Evolutionary conservation across 176 grass and related monocot genomes (phyloP).

Genomic region (Triticum dicoccoides): DNA sequence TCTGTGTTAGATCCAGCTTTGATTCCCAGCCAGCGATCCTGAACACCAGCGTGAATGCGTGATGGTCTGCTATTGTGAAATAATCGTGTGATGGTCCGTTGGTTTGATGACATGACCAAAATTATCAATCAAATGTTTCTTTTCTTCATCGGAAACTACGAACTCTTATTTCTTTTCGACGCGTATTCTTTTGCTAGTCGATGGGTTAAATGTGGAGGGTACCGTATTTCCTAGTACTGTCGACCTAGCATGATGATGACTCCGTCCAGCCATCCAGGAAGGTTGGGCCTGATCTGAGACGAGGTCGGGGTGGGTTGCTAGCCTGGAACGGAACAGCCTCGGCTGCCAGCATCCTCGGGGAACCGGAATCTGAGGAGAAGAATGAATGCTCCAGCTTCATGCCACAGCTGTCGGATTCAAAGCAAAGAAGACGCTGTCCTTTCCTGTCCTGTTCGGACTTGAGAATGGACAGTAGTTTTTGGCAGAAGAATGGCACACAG

Average conservation of each 20-base stretch:
- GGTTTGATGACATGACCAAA: no score
- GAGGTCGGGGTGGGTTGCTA: not conserved
- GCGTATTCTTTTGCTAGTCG: not conserved
- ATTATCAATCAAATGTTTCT: no score
- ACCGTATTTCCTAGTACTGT: not conserved
- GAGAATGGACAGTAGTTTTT: not conserved
- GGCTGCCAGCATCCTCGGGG: slow-evolving; percentile 33
- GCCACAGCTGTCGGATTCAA: slow-evolving; percentile 27
- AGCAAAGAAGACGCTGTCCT: not conserved
- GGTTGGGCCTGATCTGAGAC: not conserved
- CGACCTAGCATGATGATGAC: not conserved
- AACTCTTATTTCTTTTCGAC: not conserved
- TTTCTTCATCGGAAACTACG: not conserved
- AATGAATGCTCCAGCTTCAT: slow-evolving; percentile 21
- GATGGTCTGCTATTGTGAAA: no score
- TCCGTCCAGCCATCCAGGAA: not conserved
- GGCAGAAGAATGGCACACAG: not conserved
- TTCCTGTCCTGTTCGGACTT: slow-evolving; percentile 1
- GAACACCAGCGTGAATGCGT: no score
- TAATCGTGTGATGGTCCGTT: no score
- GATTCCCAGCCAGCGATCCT: no score
- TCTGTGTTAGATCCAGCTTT: no score
- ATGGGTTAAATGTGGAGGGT: not conserved
- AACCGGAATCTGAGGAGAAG: slow-evolving; percentile 27
- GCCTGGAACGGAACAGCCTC: slow-evolving; percentile 12